Conservation (phyloP, 1,284 basidiomycete genomes). For the Cutaneotrichosporon dermatis region DNA sequence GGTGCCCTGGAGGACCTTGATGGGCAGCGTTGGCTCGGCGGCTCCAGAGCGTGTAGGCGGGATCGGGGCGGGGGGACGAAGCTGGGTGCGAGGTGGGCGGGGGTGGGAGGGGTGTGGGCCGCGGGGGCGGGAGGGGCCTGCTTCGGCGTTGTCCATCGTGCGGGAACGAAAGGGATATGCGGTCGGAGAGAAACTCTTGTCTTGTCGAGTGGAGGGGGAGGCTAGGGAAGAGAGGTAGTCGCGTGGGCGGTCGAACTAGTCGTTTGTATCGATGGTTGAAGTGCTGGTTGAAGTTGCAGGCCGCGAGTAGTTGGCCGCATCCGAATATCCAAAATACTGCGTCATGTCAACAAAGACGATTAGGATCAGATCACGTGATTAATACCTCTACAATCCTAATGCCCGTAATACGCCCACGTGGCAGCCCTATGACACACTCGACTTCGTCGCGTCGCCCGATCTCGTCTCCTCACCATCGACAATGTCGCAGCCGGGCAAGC, state of each 20-base stretch:
- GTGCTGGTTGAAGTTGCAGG: no score
- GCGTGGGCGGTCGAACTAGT: no score
- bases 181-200: no score
- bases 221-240: not conserved
- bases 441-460: no score
- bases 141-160: slow-evolving; percentile 1
- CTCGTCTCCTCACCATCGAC: not conserved
- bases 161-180: not conserved
- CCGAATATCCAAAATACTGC: no score
- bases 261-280: no score
- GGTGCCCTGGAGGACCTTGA: slow-evolving; percentile 36
- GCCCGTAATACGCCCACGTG: no score
- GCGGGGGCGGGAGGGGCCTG: slow-evolving; percentile 2
- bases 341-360: no score
- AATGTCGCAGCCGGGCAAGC: slow-evolving; percentile 30
- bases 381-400: no score
- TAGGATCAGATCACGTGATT: no score
- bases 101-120: not conserved
- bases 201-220: not conserved
- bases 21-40: slow-evolving; percentile 17
- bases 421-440: not conserved
- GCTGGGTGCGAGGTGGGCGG: slow-evolving; percentile 4
- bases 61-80: slow-evolving; percentile 16
- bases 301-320: no score
- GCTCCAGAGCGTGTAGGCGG: not conserved